A percentile compares a stretch with the other conserved stretches of the same genome.
Evolutionary conservation across 176 grass and related monocot species (phyloP).

Genomic region (Cenchrus purpureus): DNA sequence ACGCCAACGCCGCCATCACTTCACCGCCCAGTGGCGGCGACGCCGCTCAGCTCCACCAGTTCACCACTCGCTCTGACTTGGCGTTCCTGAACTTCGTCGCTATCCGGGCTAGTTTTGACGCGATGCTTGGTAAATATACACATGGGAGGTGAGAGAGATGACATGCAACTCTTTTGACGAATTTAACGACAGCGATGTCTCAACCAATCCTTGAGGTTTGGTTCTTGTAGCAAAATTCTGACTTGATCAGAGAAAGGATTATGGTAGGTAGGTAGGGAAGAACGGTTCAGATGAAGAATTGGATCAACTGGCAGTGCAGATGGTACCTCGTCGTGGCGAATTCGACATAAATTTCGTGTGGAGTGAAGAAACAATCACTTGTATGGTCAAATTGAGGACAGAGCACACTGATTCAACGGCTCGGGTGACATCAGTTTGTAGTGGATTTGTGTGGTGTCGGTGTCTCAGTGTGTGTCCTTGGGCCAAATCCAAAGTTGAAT

Average conservation of each 20-base stretch:
- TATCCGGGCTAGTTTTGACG: not conserved
- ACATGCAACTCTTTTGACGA: not conserved
- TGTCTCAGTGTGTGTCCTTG: not conserved
- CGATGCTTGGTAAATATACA: constrained; percentile 11
- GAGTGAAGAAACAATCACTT: not conserved
- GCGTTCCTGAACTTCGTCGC: not conserved
- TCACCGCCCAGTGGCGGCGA: not conserved
- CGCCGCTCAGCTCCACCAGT: not conserved
- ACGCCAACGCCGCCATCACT: not conserved
- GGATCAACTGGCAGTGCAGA: not conserved
- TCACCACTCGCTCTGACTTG: not conserved
- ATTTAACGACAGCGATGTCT: constrained; percentile 20
- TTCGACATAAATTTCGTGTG: not conserved
- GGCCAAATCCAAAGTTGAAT: constrained; percentile 39
- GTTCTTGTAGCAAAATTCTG: not conserved
- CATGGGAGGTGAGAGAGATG: not conserved
- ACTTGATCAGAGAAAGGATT: constrained; percentile 9
- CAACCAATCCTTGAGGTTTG: not conserved
- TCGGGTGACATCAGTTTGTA: constrained; percentile 1
- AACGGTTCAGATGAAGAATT: not conserved
- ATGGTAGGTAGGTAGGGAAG: not conserved
- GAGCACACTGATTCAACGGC: not conserved
- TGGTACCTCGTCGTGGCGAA: not conserved
- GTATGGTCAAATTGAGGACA: constrained; percentile 15
- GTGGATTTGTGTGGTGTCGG: not conserved